A percentile compares a stretch with the other conserved stretches of the same genome.
Conservation (phyloP, 2,329 filamentous ascomycete genomes). For the Aspergillus pseudoglaucus region DNA sequence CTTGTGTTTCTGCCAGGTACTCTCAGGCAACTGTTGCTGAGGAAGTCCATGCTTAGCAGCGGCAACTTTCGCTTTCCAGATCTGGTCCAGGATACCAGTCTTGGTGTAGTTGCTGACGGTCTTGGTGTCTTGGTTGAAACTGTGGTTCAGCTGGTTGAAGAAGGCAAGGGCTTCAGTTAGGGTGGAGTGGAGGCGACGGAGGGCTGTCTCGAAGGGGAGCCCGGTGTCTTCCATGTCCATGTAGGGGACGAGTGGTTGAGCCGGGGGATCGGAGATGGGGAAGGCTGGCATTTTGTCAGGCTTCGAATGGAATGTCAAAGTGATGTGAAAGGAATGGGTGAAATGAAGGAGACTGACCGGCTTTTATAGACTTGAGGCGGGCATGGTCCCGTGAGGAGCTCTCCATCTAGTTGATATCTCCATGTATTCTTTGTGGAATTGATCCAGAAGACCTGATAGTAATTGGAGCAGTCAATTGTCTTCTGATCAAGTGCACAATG, state of each 20-base stretch:
- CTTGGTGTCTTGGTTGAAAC: slow-evolving; percentile 4
- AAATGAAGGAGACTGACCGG: no score
- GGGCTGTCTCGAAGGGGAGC: slow-evolving; percentile 8
- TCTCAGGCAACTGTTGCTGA: no score
- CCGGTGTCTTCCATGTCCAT: neutral
- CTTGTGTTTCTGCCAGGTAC: no score
- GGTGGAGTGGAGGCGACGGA: slow-evolving; percentile 7
- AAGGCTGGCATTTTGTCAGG: no score
- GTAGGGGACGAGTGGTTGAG: neutral
- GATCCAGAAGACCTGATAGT: neutral
- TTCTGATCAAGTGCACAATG: neutral
- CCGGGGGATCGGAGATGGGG: neutral
- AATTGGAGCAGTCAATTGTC: neutral
- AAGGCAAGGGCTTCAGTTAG: slow-evolving; percentile 12
- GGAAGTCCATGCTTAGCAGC: neutral
- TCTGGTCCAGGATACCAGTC: neutral
- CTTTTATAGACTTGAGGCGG: neutral
- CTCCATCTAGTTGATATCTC: neutral
- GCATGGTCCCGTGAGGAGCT: neutral
- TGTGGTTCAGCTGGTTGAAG: slow-evolving; percentile 11
- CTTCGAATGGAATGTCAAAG: no score
- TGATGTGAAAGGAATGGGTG: no score
- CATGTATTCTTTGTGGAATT: neutral
- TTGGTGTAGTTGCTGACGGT: slow-evolving; percentile 1
- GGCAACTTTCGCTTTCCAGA: slow-evolving; percentile 5